phyloP scores from a whole-genome alignment of 352 stramenopile genomes.

The Thalassiosira sp. region DNA sequence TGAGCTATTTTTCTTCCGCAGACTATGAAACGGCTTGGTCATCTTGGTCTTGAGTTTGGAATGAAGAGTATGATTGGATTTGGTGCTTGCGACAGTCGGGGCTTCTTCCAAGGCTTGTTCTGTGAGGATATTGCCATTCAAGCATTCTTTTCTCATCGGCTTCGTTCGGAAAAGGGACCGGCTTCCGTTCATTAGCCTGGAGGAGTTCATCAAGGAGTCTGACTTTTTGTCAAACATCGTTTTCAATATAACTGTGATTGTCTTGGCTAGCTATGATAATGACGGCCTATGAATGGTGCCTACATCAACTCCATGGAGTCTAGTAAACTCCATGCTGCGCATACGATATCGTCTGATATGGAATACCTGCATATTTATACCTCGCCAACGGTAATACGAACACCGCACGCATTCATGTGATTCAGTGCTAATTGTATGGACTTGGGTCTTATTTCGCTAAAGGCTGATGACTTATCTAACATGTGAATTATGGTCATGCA shows the following conservation, averaged over 20 bases:
- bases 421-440: conserved; percentile 13
- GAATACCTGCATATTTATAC: not conserved
- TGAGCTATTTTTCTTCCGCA: not conserved
- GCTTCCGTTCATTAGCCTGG: not conserved
- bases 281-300: not conserved
- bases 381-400: not conserved
- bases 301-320: too few relatives aligned
- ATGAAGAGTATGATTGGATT: not conserved
- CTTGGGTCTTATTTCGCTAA: too few relatives aligned
- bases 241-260: too few relatives aligned
- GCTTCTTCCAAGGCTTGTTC: too few relatives aligned
- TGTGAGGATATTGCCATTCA: conserved; percentile 22
- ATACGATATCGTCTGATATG: not conserved
- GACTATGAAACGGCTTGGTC: conserved; percentile 5
- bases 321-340: too few relatives aligned
- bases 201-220: not conserved
- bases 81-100: too few relatives aligned
- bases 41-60: conserved; percentile 11
- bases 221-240: too few relatives aligned
- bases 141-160: conserved; percentile 13
- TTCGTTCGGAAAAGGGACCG: not conserved
- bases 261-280: too few relatives aligned
- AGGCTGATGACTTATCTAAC: too few relatives aligned
- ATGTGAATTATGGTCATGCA: too few relatives aligned
- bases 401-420: conserved; percentile 8